Base-by-base conservation (phyloP, 192 early-diverging fungal species). In the Hyaloraphidium curvatum region DNA sequence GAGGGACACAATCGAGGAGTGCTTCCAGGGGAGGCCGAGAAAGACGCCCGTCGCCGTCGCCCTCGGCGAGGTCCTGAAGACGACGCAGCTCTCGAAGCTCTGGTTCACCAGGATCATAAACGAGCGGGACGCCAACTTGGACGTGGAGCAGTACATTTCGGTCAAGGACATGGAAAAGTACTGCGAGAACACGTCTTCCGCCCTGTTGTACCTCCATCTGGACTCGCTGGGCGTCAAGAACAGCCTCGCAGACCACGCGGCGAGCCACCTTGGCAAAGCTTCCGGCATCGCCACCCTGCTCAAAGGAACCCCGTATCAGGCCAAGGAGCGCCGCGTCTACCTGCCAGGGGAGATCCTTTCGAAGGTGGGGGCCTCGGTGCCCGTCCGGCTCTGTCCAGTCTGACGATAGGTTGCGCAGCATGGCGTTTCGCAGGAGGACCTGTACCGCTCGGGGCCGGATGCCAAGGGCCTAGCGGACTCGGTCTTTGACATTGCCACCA, bases 191-290 rank as follows among this genome's bases (percentile, higher is more conserved):
- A 88, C 90, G 0, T 78, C 80, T 21, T 80, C 86, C 5, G 78
- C 80, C n/a, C 50, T 97, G 52, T 58, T 95, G 26, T 90, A 97
- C 65, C 70, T 93, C 28, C 84, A 90, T 30, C 69, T 93, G 22
- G 84, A 97, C 56, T 80, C 83, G 0, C 71, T 91, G 13, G 85
- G 86, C 2, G 67, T 97, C 25, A 70, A 75, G 14, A 76, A 86
- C 56, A 73, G 83, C 39, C 71, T 84, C 33, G 81, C 83, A 0
- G 89, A 97, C 64, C 91, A 95, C 66, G 79, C 78, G 7, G 84
- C 82, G 2, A 83, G 84, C 25, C 87, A 93, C 56, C 71, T 97
- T 27, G 94, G 91, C 25, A 85, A 95, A 48, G 82, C 90, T 23
- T 75, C 81, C 30, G 90, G 87, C 1, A 86, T 95, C 14, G 59